Evolutionary conservation across 306 rosid species (phyloP).

Genomic region (Vigna mungo): DNA sequence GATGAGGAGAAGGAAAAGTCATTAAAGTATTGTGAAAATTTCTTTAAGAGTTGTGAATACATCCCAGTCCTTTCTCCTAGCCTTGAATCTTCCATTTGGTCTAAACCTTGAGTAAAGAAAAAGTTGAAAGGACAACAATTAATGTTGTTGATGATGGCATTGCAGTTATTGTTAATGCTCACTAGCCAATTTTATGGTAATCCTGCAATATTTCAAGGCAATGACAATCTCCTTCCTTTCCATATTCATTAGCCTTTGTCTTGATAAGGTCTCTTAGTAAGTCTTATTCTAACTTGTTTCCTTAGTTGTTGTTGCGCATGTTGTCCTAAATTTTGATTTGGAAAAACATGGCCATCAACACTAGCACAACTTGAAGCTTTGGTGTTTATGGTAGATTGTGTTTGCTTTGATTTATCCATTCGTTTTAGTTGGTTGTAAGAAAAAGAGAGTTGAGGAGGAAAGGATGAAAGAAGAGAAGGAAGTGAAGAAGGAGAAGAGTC

Average conservation of each 20-base stretch:
- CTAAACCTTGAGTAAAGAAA: conserved; percentile 51
- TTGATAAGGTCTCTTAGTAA: no score
- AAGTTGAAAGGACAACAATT: neutral
- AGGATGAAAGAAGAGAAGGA: no score
- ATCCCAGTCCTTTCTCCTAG: conserved; percentile 56
- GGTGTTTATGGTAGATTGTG: no score
- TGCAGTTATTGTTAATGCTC: conserved; percentile 2
- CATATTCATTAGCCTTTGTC: conserved; percentile 76
- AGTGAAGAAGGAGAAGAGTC: no score
- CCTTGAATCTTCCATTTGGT: conserved; percentile 52
- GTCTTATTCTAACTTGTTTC: no score
- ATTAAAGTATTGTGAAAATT: conserved; percentile 45
- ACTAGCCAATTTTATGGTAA: conserved; percentile 68
- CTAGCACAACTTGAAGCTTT: no score
- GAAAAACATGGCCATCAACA: no score
- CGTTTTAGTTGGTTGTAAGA: no score
- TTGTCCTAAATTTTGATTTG: no score
- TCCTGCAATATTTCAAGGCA: conserved; percentile 83
- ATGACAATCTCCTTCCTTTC: conserved; percentile 86
- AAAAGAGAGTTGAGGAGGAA: no score
- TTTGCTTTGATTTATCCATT: no score
- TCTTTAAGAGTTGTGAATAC: conserved; percentile 52
- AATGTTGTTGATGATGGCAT: conserved; percentile 5
- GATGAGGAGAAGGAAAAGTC: conserved; percentile 39
- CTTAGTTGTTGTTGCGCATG: no score